Evolutionary conservation across 345 rosid species (phyloP), one percentile per base, ranked within the genome.

Genomic region (Conringia planisiliqua): DNA sequence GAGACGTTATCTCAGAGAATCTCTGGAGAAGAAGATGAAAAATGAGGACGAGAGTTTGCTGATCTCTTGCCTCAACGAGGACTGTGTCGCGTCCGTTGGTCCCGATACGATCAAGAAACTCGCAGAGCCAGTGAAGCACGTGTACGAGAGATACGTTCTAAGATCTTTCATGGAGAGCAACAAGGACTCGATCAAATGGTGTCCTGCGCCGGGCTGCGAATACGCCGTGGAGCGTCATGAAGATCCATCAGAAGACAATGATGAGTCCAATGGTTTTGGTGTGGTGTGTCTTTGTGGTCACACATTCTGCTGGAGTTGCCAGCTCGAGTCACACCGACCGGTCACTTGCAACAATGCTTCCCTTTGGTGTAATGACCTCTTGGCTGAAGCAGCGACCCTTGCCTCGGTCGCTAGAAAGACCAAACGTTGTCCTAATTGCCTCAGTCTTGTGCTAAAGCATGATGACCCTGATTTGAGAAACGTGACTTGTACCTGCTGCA

Each of bases 201-300:
- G 80, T 77, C 80, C 62, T 64, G 44, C 8, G 7, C 1, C 4
- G 0, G 72, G 11, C 1, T 77, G 76, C 14, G 42, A 27, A 0
- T 56, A 64, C 54, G 80, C 76, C 14, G 30, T 77, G 3, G 20
- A 65, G 62, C 46, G 16, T 47, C 0, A 14, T 12, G 47, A 62
- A 11, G 64, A 22, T 6, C 18, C 43, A 10, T 20, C 4, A 1
- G 35, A 52, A n/a, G 55, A 51, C 7, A 39, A 55, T 32, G 24
- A 47, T 32, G 60, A 18, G 14, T 36, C 33, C 2, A n/a, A 0
- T 20, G 35, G 2, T 7, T 36, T 22, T 3, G 46, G 2, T 56
- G 72, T 77, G 62, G 55, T 64, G 13, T 77, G 80, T 38, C 18
- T 29, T 38, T 77, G 80, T 12, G 71, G 76, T 24, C 22, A 64